Percentiles rank a stretch among this genome's conserved stretches.
Conservation (phyloP, 2,329 filamentous ascomycete genomes). For the Elsinoe perseae region DNA sequence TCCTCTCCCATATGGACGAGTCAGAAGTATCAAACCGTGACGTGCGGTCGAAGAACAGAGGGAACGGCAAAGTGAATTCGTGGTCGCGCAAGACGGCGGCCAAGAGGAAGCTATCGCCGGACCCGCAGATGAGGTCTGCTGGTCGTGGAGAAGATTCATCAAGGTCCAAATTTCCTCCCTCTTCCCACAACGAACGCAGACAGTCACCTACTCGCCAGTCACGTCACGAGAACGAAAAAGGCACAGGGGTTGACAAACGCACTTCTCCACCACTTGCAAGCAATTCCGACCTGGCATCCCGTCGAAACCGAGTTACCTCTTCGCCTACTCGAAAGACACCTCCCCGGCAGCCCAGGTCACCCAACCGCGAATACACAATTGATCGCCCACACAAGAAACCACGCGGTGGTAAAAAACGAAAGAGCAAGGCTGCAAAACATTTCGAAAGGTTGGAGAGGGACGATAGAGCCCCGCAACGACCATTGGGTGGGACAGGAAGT, state of each 20-base stretch:
- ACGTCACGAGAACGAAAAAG: neutral
- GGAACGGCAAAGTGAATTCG: slow-evolving; percentile 10
- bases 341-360: neutral
- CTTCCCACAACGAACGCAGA: slow-evolving; percentile 6
- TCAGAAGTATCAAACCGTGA: slow-evolving; percentile 9
- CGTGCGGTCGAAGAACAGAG: slow-evolving; percentile 11
- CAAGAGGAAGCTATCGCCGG: slow-evolving; percentile 4
- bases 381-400: neutral
- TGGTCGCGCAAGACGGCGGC: slow-evolving; percentile 4
- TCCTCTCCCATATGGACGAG: slow-evolving; percentile 11
- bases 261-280: neutral
- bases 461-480: neutral
- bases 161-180: neutral
- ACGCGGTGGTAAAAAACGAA: neutral
- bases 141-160: slow-evolving; percentile 6
- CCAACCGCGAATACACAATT: neutral
- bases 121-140: neutral
- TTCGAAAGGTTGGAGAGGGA: neutral
- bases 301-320: neutral
- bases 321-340: neutral
- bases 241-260: neutral
- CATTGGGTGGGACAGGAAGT: neutral
- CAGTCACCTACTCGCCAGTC: neutral
- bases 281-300: neutral
- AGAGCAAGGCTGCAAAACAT: slow-evolving; percentile 7